Base-by-base conservation (phyloP, 805 yeast species). In the Wickerhamomyces sydowiorum region DNA sequence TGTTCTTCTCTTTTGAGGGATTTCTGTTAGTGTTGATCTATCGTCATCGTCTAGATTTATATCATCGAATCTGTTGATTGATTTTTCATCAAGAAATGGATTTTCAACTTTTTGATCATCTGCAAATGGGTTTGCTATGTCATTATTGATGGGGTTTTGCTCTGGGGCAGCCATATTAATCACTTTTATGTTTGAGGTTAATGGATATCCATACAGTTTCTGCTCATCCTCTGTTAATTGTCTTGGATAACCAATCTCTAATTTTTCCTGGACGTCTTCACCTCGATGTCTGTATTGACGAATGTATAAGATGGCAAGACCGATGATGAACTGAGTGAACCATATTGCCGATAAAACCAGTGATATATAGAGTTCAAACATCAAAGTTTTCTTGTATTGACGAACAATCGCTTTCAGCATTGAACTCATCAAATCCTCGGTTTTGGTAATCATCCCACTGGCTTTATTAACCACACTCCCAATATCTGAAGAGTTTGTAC, bases 301-400 rank as follows among this genome's bases (percentile, higher is more conserved):
- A 21, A 33, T 33, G 23, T 12, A 33, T 21, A 30, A 18, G 9
- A 30, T 25, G 10, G 13, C 5, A 1, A 56, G 23, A 0, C 73
- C 81, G 20, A 70, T 56, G 0, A 68, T 45, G 3, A 75, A 37
- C 47, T 76, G 78, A 0, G 70, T 5, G 0, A 67, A 1, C 84
- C 86, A 82, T 1, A 75, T 24, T 0, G 61, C 66, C 1, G 80
- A 37, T 0, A 82, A 52, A 0, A 57, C 64, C 4, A 68, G 27
- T 0, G 81, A 65, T 2, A 82, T 63, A 39, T 63, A 65, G 4
- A 78, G 55, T 53, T 81, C 86, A 17, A 62, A 42, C 47, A 60
- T 49, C 7, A 78, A 46, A 0, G 71, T 58, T 3, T 63, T 49
- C 35, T 59, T 54, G 43, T 69, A 73, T 8, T 56, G 50, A 3